Conservation (phyloP, 192 early-diverging fungal species). For the Coemansia sp. region DNA sequence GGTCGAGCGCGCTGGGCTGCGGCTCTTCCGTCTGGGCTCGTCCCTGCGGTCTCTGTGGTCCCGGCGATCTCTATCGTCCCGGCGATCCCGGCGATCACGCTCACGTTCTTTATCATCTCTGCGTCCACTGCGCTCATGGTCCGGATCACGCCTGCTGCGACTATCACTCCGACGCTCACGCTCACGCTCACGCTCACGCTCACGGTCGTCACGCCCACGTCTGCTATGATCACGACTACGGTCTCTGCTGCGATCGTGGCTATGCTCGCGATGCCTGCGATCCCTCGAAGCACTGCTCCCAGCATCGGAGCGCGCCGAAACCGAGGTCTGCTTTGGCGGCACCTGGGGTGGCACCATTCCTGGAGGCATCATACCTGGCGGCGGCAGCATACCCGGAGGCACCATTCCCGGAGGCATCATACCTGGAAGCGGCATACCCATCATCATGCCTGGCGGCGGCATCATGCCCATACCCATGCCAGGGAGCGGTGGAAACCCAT, state of each 20-base stretch:
- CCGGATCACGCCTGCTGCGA: background rate
- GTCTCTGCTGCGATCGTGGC: background rate
- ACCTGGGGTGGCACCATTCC: slow-evolving; percentile 6
- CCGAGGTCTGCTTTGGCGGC: too few relatives aligned
- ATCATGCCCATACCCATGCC: too few relatives aligned
- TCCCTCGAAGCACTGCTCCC: too few relatives aligned
- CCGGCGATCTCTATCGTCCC: background rate
- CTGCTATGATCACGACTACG: background rate
- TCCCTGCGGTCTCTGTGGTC: background rate
- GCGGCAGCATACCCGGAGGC: slow-evolving; percentile 3
- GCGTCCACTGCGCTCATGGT: background rate
- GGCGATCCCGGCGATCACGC: background rate
- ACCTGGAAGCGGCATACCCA: slow-evolving; percentile 23
- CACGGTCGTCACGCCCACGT: background rate
- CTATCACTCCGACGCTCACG: background rate
- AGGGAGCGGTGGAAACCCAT: slow-evolving; percentile 5
- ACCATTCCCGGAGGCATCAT: slow-evolving; percentile 38
- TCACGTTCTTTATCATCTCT: background rate
- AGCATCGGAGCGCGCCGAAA: too few relatives aligned
- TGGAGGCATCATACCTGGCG: slow-evolving; percentile 17
- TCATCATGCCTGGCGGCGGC: slow-evolving; percentile 18
- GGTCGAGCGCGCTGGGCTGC: slow-evolving; percentile 30
- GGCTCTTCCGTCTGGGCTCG: too few relatives aligned
- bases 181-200: background rate
- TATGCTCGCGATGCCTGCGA: slow-evolving; percentile 4